Evolutionary conservation across 2,329 filamentous ascomycete species (phyloP).

Genomic region (Colletotrichum lentis): DNA sequence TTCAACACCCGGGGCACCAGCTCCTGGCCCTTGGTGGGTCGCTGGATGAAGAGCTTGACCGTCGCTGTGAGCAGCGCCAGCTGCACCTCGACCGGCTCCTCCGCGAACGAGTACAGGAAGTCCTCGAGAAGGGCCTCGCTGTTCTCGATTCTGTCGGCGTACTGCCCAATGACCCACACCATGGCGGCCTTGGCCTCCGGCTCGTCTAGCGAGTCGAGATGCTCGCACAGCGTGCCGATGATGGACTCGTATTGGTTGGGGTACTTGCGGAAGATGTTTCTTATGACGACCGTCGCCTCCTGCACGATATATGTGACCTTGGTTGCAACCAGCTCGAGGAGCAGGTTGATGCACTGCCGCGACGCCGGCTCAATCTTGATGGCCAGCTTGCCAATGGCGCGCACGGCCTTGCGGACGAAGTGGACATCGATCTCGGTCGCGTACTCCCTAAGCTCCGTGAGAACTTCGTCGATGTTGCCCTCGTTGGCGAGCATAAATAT

Average conservation of each 20-base stretch:
- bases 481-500: constrained; percentile 99
- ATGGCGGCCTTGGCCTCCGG: constrained; percentile 98
- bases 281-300: constrained; percentile 97
- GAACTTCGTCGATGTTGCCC: constrained; percentile 92
- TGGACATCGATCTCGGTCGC: constrained; percentile 98
- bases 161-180: constrained; percentile 99
- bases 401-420: constrained; percentile 96
- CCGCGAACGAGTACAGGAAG: constrained; percentile 90
- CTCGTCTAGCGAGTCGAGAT: constrained; percentile 95
- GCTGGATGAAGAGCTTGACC: constrained; percentile 96
- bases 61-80: constrained; percentile 93
- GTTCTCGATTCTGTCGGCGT: constrained; percentile 96
- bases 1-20: constrained; percentile 94
- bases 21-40: constrained; percentile 92
- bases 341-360: constrained; percentile 86
- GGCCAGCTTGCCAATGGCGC: constrained; percentile 95
- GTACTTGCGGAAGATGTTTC: constrained; percentile 99
- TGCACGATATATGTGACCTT: constrained; percentile 99
- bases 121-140: constrained; percentile 93
- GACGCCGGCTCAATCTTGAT: constrained; percentile 99
- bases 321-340: constrained; percentile 93
- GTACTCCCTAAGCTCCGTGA: constrained; percentile 94
- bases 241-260: constrained; percentile 99
- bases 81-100: constrained; percentile 95
- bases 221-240: constrained; percentile 93